Base-by-base conservation (phyloP, 495 filamentous ascomycete genomes). In the Penicillium canescens region DNA sequence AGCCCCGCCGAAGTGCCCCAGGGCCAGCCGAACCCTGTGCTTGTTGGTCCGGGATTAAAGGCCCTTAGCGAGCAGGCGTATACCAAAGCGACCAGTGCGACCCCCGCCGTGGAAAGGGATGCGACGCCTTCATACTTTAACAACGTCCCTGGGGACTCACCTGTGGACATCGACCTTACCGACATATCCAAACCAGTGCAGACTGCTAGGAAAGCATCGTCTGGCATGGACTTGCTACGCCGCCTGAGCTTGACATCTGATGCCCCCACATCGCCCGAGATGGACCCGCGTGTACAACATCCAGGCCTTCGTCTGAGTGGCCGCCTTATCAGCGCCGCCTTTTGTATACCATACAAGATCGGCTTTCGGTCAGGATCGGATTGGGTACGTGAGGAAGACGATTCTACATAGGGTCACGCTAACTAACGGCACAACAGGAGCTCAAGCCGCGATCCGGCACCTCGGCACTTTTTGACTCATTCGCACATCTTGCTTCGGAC, bases 391-490 rank as follows among this genome's bases (percentile, higher is more conserved):
- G 20, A 5, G 28, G n/a, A 35, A 37, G 9, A 48, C 12, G 24
- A 46, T 35, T 18, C 12, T 4, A 31, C 24, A 8, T 12, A 6
- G 20, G 13, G 42, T 18, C 3, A 14, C 43, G 2, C 12, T 9
- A 5, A 23, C 41, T 52, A 18, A 56, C 41, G 14, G 26, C 28
- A 28, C 13, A 26, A 56, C 42, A 67, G 64, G 57, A 48, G 6
- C 71, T 96, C 54, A 84, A 82, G 61, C 74, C 85, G 52, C 88
- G 92, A 40, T 85, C 85, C 28, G 92, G 92, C 46, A 90, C 89
- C 35, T 95, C 92, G 4, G 90, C 92, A 16, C 77, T 97, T 21
- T 93, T 92, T 68, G 91, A 96, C 67, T 88, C 90, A 28, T 88
- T 97, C 61, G 83, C 86, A 14, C 86, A 92, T 68, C 82, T 97